Percentiles rank a stretch among this genome's conserved stretches.
Evolutionary conservation across 2,329 filamentous ascomycete genomes (phyloP).

Genomic region (Fusarium sp.): DNA sequence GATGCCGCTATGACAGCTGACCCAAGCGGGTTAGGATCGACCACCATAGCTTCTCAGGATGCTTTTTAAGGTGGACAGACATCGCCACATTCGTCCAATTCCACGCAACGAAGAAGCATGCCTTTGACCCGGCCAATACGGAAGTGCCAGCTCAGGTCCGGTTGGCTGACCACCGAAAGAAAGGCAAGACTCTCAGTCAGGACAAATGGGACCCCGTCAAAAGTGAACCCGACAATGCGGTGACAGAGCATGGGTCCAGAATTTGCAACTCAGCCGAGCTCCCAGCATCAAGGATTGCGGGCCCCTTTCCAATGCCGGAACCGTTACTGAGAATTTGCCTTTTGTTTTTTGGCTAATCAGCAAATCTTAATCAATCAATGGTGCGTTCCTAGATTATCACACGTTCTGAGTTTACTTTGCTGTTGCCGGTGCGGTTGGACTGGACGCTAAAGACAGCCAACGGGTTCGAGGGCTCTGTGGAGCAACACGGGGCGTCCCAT

Average conservation of each 20-base stretch:
- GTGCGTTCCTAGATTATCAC: slow-evolving; percentile 13
- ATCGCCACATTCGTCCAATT: slow-evolving; percentile 46
- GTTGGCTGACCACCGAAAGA: slow-evolving; percentile 29
- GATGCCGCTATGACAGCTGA: slow-evolving; percentile 35
- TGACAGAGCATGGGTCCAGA: slow-evolving; percentile 22
- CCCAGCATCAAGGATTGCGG: slow-evolving; percentile 7
- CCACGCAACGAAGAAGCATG: slow-evolving; percentile 31
- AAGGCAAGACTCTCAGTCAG: neutral
- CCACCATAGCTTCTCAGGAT: slow-evolving; percentile 38
- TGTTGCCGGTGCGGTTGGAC: slow-evolving; percentile 17
- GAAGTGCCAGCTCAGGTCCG: slow-evolving; percentile 35
- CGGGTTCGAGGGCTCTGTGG: slow-evolving; percentile 41
- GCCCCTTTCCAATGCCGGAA: slow-evolving; percentile 21
- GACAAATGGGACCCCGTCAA: slow-evolving; percentile 28
- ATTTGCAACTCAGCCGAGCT: slow-evolving; percentile 3
- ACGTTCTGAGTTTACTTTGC: slow-evolving; percentile 22
- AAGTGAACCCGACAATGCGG: slow-evolving; percentile 25
- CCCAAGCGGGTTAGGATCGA: slow-evolving; percentile 45
- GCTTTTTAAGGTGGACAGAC: slow-evolving; percentile 28
- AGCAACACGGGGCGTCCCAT: slow-evolving; percentile 46
- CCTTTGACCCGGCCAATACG: slow-evolving; percentile 26
- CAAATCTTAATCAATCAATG: slow-evolving; percentile 30
- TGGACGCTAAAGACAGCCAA: slow-evolving; percentile 34
- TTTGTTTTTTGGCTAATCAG: slow-evolving; percentile 33
- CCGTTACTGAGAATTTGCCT: slow-evolving; percentile 4